Evolutionary conservation across 2,329 filamentous ascomycete genomes (phyloP).

Genomic region (Knufia fluminis): DNA sequence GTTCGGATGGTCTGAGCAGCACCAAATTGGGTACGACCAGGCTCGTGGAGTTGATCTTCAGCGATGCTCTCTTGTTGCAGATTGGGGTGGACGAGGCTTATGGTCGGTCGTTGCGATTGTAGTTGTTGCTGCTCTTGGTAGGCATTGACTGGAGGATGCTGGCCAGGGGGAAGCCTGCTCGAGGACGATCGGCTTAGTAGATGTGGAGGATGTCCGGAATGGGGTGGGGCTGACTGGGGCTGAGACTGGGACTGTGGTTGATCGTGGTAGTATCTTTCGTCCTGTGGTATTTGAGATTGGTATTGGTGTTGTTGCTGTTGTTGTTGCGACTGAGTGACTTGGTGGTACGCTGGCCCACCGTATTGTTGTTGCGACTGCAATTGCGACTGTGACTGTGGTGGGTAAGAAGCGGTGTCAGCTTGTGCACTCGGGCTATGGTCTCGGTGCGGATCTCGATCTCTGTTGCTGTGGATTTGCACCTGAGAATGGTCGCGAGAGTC

Average conservation of each 20-base stretch:
- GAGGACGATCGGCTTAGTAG: slow-evolving; percentile 16
- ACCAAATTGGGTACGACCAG: slow-evolving; percentile 20
- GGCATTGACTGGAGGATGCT: slow-evolving; percentile 11
- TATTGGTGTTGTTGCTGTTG: neutral
- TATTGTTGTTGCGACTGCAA: neutral
- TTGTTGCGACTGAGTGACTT: neutral
- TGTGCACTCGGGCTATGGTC: slow-evolving; percentile 8
- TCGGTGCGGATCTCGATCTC: neutral
- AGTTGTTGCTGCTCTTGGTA: slow-evolving; percentile 14
- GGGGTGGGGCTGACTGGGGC: slow-evolving; percentile 3
- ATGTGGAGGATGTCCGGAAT: slow-evolving; percentile 7
- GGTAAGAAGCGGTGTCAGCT: slow-evolving; percentile 8
- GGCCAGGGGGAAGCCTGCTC: slow-evolving; percentile 11
- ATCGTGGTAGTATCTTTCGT: slow-evolving; percentile 7
- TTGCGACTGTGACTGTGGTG: slow-evolving; percentile 8
- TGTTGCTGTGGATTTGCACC: slow-evolving; percentile 1
- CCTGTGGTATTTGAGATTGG: neutral
- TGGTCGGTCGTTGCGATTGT: slow-evolving; percentile 12
- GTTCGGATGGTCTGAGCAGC: slow-evolving; percentile 16
- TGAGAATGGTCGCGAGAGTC: slow-evolving; percentile 6
- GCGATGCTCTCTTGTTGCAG: slow-evolving; percentile 13
- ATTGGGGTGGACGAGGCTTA: slow-evolving; percentile 17
- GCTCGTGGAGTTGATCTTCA: slow-evolving; percentile 13
- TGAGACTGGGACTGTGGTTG: neutral
- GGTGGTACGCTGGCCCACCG: neutral